These are phyloP conservation scores for Paramecium sexaurelia DNA, from an alignment of 73 alveolate genomes.

Conservation along the genomic window DNA sequence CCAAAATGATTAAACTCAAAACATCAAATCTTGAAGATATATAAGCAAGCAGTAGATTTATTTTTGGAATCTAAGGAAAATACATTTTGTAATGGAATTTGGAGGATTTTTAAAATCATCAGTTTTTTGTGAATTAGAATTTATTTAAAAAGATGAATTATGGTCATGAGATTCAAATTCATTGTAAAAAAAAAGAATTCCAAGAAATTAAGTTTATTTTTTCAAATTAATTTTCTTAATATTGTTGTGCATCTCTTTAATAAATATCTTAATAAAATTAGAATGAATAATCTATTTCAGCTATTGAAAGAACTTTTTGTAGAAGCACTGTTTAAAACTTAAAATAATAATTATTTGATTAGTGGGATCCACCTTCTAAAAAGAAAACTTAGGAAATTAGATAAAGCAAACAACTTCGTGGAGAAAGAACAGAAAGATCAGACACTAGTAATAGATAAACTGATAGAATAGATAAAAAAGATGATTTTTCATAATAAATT, in stretches of 20 bases:
- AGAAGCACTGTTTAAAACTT: neutral
- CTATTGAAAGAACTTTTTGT: neutral
- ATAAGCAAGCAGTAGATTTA: neutral
- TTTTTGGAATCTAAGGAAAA: neutral
- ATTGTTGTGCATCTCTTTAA: neutral
- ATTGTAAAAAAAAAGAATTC: neutral
- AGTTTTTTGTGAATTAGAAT: neutral
- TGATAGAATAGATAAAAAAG: neutral
- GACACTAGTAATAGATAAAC: neutral
- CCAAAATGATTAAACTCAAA: neutral
- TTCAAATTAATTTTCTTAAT: neutral
- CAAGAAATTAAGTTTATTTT: neutral
- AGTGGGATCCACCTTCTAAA: neutral
- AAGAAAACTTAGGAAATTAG: neutral
- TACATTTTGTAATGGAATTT: neutral
- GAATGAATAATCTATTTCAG: neutral
- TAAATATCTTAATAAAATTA: neutral
- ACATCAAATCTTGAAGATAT: neutral
- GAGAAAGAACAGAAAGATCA: constrained; percentile 3
- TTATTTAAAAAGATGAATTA: neutral
- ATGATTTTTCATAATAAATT: neutral
- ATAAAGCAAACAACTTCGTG: neutral
- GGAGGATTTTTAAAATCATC: neutral
- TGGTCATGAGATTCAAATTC: neutral
- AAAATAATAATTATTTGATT: neutral